Evolutionary conservation across 1,284 basidiomycete species (phyloP), one percentile per base, ranked within the genome.

Genomic region (Stygiomarasmius scandens): DNA sequence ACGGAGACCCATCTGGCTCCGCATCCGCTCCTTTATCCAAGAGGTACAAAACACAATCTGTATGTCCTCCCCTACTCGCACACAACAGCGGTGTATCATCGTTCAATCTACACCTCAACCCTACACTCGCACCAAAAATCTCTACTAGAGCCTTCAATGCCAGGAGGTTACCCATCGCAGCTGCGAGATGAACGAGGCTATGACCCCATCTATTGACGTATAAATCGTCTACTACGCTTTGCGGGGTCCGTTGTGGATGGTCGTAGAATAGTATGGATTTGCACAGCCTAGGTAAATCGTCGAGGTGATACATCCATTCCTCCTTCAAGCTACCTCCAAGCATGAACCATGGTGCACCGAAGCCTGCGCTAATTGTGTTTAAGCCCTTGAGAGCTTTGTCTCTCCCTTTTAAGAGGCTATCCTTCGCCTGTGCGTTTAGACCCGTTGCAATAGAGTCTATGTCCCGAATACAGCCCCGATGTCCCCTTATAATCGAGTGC

Each of bases 191-290:
- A 20, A 59, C 24, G 12, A 59, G 23, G 2, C 58, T 47, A 54
- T 58, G 23, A 2, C 57, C 57, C 16, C 46, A 25, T n/a, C 36
- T 16, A 45, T 58, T 58, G 24, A 58, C 57, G 27, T 58, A 58
- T 11, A 58, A 46, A 9, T 58, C 36, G n/a, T 54, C n/a, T n/a
- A n/a, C n/a, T 43, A 23, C 54, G 29, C 5, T 32, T 32, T 6
- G 29, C 29, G 12, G 12, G 6, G 29, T 32, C 29, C n/a, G n/a
- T n/a, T n/a, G n/a, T n/a, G n/a, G n/a, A n/a, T n/a, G n/a, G n/a
- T n/a, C n/a, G n/a, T n/a, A n/a, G n/a, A n/a, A n/a, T n/a, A n/a
- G n/a, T n/a, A n/a, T n/a, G n/a, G n/a, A n/a, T n/a, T n/a, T n/a
- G n/a, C n/a, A n/a, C n/a, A n/a, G n/a, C n/a, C n/a, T n/a, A n/a